Base-by-base conservation (phyloP, 2,329 filamentous ascomycete genomes). In the Scolecobasidium constrictum region DNA sequence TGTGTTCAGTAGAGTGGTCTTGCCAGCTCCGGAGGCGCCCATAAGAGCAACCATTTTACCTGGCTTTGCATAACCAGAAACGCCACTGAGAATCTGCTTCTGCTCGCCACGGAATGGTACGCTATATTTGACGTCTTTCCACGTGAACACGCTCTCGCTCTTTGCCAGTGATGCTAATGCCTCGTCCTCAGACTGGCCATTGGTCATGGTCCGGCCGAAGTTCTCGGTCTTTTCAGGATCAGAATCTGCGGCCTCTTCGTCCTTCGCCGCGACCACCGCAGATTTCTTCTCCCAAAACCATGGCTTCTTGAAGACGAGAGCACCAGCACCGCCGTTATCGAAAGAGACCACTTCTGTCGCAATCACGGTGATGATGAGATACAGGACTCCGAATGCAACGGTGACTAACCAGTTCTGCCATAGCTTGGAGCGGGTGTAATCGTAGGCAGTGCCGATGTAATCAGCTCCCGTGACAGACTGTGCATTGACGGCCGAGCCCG, bases 1-100 rank as follows among this genome's bases (percentile, higher is more conserved):
- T 0, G 82, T 86, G 58, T 92, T 87, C 15, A 93, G 68, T 0
- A 93, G 65, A 0, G 86, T 92, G 0, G 84, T 88, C 63, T 93
- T 93, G 11, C 86, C 86, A 6, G 86, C 86, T 35, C 83, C 84
- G 3, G 77, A 85, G 2, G 82, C 83, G 42, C 86, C 43, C 16
- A 47, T 41, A 9, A 63, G 52, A 1, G 66, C 69, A 3, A 67
- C 76, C 12, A 76, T 59, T 1, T 66, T 71, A 2, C 72, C 73
- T 5, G 73, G 73, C 48, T 72, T 75, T 2, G 75, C 71, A 57
- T 62, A 77, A 5, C 63, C 74, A 17, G 63, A 64, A 4, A 77
- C 69, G 44, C 74, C 56, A 42, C 77, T 70, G 5, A 78, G 56
- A 3, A 78, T 56, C 44, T 69, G 56, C n/a, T 71, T 62, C 1